These are phyloP conservation scores for Colletotrichum kahawae DNA, from an alignment of 2,329 filamentous ascomycete species.

Conservation along the genomic window DNA sequence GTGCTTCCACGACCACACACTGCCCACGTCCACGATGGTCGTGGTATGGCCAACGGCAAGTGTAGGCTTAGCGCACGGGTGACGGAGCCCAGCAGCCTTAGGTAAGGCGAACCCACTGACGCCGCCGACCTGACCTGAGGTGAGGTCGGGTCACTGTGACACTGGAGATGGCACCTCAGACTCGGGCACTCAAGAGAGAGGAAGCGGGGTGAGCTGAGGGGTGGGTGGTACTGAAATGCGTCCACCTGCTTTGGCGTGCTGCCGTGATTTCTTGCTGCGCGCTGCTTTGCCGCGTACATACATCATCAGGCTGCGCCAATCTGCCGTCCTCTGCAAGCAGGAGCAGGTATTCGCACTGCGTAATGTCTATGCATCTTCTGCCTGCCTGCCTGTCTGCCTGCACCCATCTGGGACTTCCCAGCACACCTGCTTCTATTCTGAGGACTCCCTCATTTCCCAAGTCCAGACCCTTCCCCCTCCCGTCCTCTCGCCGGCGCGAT, in stretches of 20 bases:
- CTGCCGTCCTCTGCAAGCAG: not conserved
- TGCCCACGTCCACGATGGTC: not conserved
- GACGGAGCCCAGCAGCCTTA: not conserved
- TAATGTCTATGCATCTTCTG: not conserved
- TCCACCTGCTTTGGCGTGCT: not conserved
- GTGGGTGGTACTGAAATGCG: conserved; percentile 2
- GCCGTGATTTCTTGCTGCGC: not conserved
- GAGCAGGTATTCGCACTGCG: not conserved
- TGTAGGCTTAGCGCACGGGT: not conserved
- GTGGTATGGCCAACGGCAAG: not conserved
- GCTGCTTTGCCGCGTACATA: not conserved
- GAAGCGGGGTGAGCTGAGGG: not conserved
- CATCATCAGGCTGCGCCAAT: not conserved
- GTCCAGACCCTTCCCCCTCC: not conserved
- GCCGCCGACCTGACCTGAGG: not conserved
- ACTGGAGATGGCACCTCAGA: not conserved
- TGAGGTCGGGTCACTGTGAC: not conserved
- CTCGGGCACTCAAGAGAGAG: not conserved
- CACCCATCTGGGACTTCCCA: not conserved
- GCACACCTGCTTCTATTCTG: conserved; percentile 2
- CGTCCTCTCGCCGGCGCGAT: not conserved
- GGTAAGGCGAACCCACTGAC: conserved; percentile 4
- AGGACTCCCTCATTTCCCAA: conserved; percentile 6
- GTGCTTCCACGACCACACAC: not conserved
- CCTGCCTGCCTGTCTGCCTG: not conserved